Conservation (phyloP, 192 early-diverging fungal species). For the Umbelopsis isabellina region DNA sequence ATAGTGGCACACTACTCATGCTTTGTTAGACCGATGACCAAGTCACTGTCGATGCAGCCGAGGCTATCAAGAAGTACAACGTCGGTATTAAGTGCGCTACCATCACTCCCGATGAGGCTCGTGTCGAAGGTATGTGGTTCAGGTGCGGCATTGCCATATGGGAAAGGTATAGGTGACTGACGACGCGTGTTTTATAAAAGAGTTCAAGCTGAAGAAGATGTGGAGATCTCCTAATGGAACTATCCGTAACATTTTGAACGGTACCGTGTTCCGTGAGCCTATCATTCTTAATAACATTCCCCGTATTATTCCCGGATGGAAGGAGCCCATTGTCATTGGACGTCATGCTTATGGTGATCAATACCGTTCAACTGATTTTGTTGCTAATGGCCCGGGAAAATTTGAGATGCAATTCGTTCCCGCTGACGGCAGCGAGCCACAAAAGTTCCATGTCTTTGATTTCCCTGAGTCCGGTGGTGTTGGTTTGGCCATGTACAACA, state of each 20-base stretch:
- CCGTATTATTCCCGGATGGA: slow-evolving; percentile 91
- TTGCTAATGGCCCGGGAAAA: slow-evolving; percentile 86
- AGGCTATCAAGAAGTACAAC: slow-evolving; percentile 96
- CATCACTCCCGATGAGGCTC: slow-evolving; percentile 96
- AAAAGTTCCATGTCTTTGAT: slow-evolving; percentile 77
- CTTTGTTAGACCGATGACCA: slow-evolving; percentile 55
- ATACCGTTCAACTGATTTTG: slow-evolving; percentile 97
- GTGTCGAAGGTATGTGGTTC: slow-evolving; percentile 69
- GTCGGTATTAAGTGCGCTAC: slow-evolving; percentile 99
- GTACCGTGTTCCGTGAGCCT: slow-evolving; percentile 97
- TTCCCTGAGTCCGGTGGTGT: slow-evolving; percentile 83
- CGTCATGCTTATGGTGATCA: slow-evolving; percentile 99
- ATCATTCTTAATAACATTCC: slow-evolving; percentile 94
- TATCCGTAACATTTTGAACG: slow-evolving; percentile 94
- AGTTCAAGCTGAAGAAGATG: slow-evolving; percentile 95
- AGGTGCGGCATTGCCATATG: background rate
- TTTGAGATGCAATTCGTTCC: slow-evolving; percentile 77
- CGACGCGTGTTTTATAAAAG: slow-evolving; percentile 28
- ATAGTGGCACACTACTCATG: background rate
- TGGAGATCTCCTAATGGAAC: slow-evolving; percentile 98
- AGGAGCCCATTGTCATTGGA: slow-evolving; percentile 93
- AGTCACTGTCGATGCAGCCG: slow-evolving; percentile 93
- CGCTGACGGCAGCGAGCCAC: slow-evolving; percentile 63
- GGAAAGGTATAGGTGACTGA: background rate
- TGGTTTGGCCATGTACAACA: slow-evolving; percentile 97